Evolutionary conservation across 2,329 filamentous ascomycete genomes (phyloP).

Genomic region (Xylaria sp.): DNA sequence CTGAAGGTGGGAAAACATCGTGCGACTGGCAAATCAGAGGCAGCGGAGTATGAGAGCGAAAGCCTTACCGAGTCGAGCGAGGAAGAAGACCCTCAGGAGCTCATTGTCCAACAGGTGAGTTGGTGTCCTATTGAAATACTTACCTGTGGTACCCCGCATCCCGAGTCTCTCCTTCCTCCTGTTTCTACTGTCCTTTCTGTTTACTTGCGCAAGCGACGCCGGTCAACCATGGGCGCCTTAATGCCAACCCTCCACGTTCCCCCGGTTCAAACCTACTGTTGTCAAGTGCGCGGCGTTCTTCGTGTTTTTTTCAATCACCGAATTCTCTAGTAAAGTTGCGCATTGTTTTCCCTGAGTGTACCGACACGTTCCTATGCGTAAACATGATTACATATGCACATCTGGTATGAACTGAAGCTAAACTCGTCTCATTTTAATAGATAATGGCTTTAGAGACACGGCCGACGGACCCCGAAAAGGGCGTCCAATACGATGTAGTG

Average conservation of each 20-base stretch:
- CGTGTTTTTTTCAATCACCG: neutral
- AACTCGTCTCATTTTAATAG: constrained; percentile 16
- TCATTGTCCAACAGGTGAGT: constrained; percentile 23
- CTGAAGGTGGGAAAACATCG: constrained; percentile 15
- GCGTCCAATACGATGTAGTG: constrained; percentile 37
- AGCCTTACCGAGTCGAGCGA: constrained; percentile 25
- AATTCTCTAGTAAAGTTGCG: neutral
- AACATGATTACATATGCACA: neutral
- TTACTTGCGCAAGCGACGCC: neutral
- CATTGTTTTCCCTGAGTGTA: neutral
- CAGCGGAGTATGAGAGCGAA: constrained; percentile 20
- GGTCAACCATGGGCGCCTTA: neutral
- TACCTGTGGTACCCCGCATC: neutral
- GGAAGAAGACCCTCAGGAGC: constrained; percentile 23
- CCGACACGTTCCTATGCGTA: neutral
- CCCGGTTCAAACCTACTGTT: neutral
- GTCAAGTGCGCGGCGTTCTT: neutral
- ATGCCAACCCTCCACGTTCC: neutral
- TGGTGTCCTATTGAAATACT: neutral
- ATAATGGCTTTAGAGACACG: constrained; percentile 28
- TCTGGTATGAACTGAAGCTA: neutral
- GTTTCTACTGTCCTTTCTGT: neutral
- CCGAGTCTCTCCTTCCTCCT: neutral
- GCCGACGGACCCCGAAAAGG: constrained; percentile 34
- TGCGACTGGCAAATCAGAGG: constrained; percentile 16